phyloP scores from a whole-genome alignment of 163 green algal genomes.

The Chlamydomonas reinhardtii region DNA sequence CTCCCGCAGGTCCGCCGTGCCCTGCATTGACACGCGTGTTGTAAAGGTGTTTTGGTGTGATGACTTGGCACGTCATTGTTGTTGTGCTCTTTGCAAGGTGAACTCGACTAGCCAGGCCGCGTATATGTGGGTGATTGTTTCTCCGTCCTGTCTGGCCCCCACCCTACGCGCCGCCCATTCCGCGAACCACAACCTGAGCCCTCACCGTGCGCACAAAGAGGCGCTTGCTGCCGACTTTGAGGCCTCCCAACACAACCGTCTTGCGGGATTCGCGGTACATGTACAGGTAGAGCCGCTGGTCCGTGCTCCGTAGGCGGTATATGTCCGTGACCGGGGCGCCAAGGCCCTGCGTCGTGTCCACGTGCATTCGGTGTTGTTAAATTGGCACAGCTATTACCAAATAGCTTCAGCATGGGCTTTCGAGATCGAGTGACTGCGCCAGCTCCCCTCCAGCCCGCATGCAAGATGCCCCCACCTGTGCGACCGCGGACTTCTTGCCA shows the following conservation, averaged over 20 bases:
- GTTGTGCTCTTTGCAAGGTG: too few relatives aligned
- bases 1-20: slow-evolving; percentile 57
- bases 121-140: too few relatives aligned
- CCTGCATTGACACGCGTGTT: background rate
- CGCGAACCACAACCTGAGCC: too few relatives aligned
- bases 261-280: slow-evolving; percentile 26
- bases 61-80: background rate
- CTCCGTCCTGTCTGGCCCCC: too few relatives aligned
- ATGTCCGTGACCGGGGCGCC: slow-evolving; percentile 68
- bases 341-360: slow-evolving; percentile 60
- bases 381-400: too few relatives aligned
- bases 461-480: slow-evolving; percentile 18
- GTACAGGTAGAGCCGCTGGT: slow-evolving; percentile 72
- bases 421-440: too few relatives aligned
- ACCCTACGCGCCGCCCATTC: too few relatives aligned
- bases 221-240: slow-evolving; percentile 81
- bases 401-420: too few relatives aligned
- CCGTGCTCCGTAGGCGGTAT: slow-evolving; percentile 52
- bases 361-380: too few relatives aligned
- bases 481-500: slow-evolving; percentile 51
- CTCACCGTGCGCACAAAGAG: slow-evolving; percentile 75
- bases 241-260: slow-evolving; percentile 69
- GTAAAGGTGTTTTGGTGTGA: too few relatives aligned
- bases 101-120: too few relatives aligned
- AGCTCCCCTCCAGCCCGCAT: background rate